Evolutionary conservation across 169 alveolate species (phyloP).

Genomic region (Theileria luwenshuni): DNA sequence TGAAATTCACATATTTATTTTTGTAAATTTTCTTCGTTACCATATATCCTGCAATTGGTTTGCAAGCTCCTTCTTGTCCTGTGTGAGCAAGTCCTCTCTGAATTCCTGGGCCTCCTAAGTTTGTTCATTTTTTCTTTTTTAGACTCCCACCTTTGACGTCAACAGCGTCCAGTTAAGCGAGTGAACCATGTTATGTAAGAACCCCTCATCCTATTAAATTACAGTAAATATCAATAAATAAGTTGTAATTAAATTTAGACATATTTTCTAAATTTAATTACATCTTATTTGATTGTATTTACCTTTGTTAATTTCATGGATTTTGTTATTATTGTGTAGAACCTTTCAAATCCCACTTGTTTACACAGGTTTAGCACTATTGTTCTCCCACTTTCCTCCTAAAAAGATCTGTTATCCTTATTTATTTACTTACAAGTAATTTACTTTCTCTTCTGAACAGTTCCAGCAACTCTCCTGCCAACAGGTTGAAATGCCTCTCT

Average conservation of each 20-base stretch:
- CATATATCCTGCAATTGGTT: slow-evolving; percentile 69
- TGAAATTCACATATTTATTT: neutral
- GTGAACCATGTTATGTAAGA: slow-evolving; percentile 67
- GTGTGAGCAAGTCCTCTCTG: slow-evolving; percentile 64
- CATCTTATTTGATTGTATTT: neutral
- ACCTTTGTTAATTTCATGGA: slow-evolving; percentile 23
- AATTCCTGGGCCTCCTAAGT: slow-evolving; percentile 69
- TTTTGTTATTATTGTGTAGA: slow-evolving; percentile 46
- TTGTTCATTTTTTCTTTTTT: neutral
- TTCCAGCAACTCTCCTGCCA: slow-evolving; percentile 53
- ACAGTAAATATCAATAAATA: neutral
- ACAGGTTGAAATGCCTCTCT: slow-evolving; percentile 36
- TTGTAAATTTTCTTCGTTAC: slow-evolving; percentile 1
- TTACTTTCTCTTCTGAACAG: slow-evolving; percentile 39
- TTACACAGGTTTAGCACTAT: slow-evolving; percentile 58
- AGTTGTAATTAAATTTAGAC: neutral
- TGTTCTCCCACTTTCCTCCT: slow-evolving; percentile 63
- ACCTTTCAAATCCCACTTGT: slow-evolving; percentile 56
- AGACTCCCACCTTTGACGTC: slow-evolving; percentile 57
- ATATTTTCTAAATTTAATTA: neutral
- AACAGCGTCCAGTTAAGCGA: slow-evolving; percentile 76
- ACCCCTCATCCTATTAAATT: slow-evolving; percentile 35
- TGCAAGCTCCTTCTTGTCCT: slow-evolving; percentile 48
- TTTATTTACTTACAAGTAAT: slow-evolving; percentile 34
- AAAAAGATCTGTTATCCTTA: neutral